A percentile compares a stretch with the other conserved stretches of the same genome.
Conservation (phyloP, 257 asterid species). For the Euphrasia confusa region DNA sequence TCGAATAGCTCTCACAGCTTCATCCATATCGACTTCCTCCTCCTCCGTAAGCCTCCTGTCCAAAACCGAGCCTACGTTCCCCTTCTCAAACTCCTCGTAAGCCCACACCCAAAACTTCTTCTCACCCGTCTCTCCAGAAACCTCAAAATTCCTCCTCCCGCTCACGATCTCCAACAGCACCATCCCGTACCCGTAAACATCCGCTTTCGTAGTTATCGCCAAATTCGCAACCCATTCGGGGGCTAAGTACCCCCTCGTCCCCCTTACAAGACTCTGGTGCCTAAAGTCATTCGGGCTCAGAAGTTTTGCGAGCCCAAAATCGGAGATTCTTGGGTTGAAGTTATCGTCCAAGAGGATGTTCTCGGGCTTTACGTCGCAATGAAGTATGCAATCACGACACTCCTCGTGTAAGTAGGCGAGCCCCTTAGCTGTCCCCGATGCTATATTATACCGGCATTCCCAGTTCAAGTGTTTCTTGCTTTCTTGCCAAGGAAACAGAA, state of each 20-base stretch:
- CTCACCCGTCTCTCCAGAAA: slow-evolving; percentile 53
- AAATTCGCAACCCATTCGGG: slow-evolving; percentile 92
- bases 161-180: slow-evolving; percentile 74
- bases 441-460: slow-evolving; percentile 62
- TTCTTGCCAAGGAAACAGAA: slow-evolving; percentile 49
- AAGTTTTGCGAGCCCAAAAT: slow-evolving; percentile 84
- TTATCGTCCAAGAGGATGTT: slow-evolving; percentile 79
- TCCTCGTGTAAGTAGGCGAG: slow-evolving; percentile 87
- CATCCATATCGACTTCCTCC: slow-evolving; percentile 56
- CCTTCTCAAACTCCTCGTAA: slow-evolving; percentile 72
- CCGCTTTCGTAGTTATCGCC: slow-evolving; percentile 75
- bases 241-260: slow-evolving; percentile 83
- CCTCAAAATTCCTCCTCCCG: slow-evolving; percentile 78
- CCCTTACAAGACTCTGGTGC: slow-evolving; percentile 69
- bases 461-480: slow-evolving; percentile 58
- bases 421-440: slow-evolving; percentile 78
- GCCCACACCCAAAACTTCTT: slow-evolving; percentile 73
- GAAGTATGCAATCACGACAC: slow-evolving; percentile 83
- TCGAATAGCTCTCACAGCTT: slow-evolving; percentile 49
- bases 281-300: slow-evolving; percentile 66
- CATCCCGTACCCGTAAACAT: slow-evolving; percentile 77
- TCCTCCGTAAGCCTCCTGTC: slow-evolving; percentile 41
- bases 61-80: slow-evolving; percentile 44
- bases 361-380: slow-evolving; percentile 89
- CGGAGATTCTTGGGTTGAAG: slow-evolving; percentile 71